Evolutionary conservation across 2,329 filamentous ascomycete species (phyloP).

Genomic region (Paraconiothyrium sp.): DNA sequence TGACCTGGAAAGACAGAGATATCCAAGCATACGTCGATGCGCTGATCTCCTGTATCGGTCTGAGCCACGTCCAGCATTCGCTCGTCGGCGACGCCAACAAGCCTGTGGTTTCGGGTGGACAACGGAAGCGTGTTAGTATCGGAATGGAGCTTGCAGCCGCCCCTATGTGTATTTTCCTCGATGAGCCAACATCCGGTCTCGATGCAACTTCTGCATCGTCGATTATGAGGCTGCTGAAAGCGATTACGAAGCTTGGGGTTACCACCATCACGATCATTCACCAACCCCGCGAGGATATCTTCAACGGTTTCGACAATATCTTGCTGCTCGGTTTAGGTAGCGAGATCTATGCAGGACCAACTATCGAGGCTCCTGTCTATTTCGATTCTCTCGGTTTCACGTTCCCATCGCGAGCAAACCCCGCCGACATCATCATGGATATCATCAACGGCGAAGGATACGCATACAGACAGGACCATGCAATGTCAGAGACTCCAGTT

Average conservation of each 20-base stretch:
- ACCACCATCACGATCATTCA: slow-evolving; percentile 69
- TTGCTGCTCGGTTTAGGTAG: slow-evolving; percentile 65
- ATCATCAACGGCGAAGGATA: slow-evolving; percentile 68
- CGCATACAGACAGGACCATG: slow-evolving; percentile 59
- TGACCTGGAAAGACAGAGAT: slow-evolving; percentile 60
- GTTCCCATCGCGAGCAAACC: slow-evolving; percentile 61
- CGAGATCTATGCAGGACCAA: slow-evolving; percentile 64
- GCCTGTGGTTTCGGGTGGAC: slow-evolving; percentile 66
- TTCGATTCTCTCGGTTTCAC: slow-evolving; percentile 64
- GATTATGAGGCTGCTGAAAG: slow-evolving; percentile 65
- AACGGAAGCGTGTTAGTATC: slow-evolving; percentile 70
- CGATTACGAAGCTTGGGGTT: slow-evolving; percentile 64
- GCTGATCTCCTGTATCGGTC: slow-evolving; percentile 23
- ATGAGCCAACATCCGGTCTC: slow-evolving; percentile 82
- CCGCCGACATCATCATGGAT: slow-evolving; percentile 68
- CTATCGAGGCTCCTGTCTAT: slow-evolving; percentile 56
- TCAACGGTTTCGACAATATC: slow-evolving; percentile 65
- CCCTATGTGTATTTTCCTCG: slow-evolving; percentile 31
- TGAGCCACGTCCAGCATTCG: slow-evolving; percentile 62
- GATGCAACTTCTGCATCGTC: slow-evolving; percentile 70
- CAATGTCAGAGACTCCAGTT: slow-evolving; percentile 57
- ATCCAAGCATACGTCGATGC: slow-evolving; percentile 43
- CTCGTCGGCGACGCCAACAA: slow-evolving; percentile 62
- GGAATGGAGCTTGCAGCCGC: slow-evolving; percentile 54
- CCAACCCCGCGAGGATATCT: slow-evolving; percentile 68